Base-by-base conservation (phyloP, 2,329 filamentous ascomycete genomes). In the Penicillium sp. region DNA sequence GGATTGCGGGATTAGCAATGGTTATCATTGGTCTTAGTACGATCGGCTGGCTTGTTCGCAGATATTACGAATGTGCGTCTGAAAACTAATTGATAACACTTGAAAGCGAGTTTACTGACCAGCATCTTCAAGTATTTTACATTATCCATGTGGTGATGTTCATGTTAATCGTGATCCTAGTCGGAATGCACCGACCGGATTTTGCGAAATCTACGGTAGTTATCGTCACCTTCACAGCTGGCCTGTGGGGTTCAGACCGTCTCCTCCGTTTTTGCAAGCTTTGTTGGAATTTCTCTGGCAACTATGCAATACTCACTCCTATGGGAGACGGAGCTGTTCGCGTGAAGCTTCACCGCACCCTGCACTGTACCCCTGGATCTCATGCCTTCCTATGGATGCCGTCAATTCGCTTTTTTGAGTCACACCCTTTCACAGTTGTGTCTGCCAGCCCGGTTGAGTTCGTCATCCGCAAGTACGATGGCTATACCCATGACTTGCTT, bases 361-460 rank as follows among this genome's bases (percentile, higher is more conserved):
- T 77, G 0, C 71, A 74, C 2, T 81, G 81, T 1, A 70, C 74
- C 2, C 79, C 86, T 0, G 86, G 85, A 1, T 83, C 84, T 60
- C 87, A 89, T 67, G 85, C 84, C 64, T 88, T 87, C 66, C 71
- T 89, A 33, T 89, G 85, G 85, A 81, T 89, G 6, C 87, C 87
- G 0, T 75, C 75, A 4, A 79, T 89, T 50, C 81, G 86, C 10
- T 64, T 76, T 1, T 74, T 83, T 18, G 83, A 89, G 71, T 85
- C 82, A 2, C 87, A 89, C 61, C 65, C 62, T 2, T 66, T 67
- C 24, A 67, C 64, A 3, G 35, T 65, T n/a, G 35, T 66, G 1
- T 61, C 60, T 1, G 55, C 44, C 6, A 55, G 61, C 4, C 60
- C 64, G 1, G 54, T 41, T 36, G 61, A 66, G 31, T 64, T 67